Conservation (phyloP, 2,329 filamentous ascomycete species). For the Aspergillus neotritici region DNA sequence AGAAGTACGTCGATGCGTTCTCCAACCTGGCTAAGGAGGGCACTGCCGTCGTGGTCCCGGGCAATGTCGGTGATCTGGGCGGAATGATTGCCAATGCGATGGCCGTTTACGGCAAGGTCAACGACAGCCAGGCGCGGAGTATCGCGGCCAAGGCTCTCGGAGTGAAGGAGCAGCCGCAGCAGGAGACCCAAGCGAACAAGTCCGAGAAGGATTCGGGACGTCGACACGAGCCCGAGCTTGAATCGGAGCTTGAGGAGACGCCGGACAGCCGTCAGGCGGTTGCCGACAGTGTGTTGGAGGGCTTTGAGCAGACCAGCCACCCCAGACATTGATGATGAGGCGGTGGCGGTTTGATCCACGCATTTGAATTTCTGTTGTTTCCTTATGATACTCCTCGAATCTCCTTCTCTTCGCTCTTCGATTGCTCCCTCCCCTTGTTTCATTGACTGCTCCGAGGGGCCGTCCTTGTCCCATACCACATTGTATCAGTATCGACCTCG, state of each 20-base stretch:
- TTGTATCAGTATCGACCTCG: no score
- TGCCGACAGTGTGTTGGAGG: slow-evolving; percentile 45
- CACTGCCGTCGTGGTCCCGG: slow-evolving; percentile 90
- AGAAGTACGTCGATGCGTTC: slow-evolving; percentile 98
- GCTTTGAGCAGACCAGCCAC: slow-evolving; percentile 42
- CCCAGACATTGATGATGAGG: slow-evolving; percentile 22
- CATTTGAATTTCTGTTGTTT: not conserved
- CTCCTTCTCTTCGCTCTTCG: not conserved
- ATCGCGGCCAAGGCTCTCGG: slow-evolving; percentile 43
- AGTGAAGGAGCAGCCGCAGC: slow-evolving; percentile 17
- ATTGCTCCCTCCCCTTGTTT: no score
- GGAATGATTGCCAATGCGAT: slow-evolving; percentile 96
- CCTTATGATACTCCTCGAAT: not conserved
- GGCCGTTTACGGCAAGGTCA: slow-evolving; percentile 92
- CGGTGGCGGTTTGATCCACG: not conserved
- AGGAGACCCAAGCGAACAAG: slow-evolving; percentile 3
- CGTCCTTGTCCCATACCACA: no score
- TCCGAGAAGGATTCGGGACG: slow-evolving; percentile 25
- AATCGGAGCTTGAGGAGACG: slow-evolving; percentile 9
- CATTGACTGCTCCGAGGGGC: no score
- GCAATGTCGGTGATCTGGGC: slow-evolving; percentile 92
- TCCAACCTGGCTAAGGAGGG: slow-evolving; percentile 88
- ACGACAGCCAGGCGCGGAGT: slow-evolving; percentile 66
- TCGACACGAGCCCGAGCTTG: slow-evolving; percentile 8
- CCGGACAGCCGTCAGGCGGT: slow-evolving; percentile 31